These are phyloP conservation scores for Tolypocladium tundrense DNA, from an alignment of 2,329 filamentous ascomycete genomes.

Conservation along the genomic window DNA sequence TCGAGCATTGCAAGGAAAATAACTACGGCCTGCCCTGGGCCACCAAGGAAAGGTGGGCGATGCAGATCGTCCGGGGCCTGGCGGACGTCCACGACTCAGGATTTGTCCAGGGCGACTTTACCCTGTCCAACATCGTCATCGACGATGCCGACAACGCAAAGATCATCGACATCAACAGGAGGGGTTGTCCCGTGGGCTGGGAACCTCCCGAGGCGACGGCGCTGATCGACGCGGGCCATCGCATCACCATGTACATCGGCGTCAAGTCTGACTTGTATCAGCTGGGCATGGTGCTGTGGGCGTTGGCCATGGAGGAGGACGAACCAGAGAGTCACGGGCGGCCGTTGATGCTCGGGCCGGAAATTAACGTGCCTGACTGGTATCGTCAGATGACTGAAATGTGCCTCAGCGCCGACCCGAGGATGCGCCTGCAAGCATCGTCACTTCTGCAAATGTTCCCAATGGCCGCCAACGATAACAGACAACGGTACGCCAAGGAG, in stretches of 20 bases:
- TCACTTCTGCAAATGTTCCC: slow-evolving; percentile 64
- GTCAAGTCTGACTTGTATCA: slow-evolving; percentile 96
- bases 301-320: slow-evolving; percentile 75
- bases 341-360: slow-evolving; percentile 52
- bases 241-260: slow-evolving; percentile 94
- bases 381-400: slow-evolving; percentile 65
- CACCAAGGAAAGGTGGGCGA: slow-evolving; percentile 76
- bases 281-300: slow-evolving; percentile 95
- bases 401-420: slow-evolving; percentile 67
- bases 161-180: slow-evolving; percentile 96
- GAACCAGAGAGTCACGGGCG: slow-evolving; percentile 74
- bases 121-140: slow-evolving; percentile 92
- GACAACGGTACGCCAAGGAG: slow-evolving; percentile 8
- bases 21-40: slow-evolving; percentile 53
- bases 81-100: slow-evolving; percentile 91
- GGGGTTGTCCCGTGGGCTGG: slow-evolving; percentile 97
- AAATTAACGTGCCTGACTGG: slow-evolving; percentile 62
- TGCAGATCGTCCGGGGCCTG: slow-evolving; percentile 80
- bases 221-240: slow-evolving; percentile 78
- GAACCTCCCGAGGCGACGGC: slow-evolving; percentile 85
- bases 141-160: slow-evolving; percentile 76
- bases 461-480: slow-evolving; percentile 5
- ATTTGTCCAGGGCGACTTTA: slow-evolving; percentile 96
- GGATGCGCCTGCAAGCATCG: slow-evolving; percentile 61
- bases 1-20: slow-evolving; percentile 57